These are phyloP conservation scores for Cadophora sp. DNA, from an alignment of 2,329 filamentous ascomycete species.

Conservation along the genomic window DNA sequence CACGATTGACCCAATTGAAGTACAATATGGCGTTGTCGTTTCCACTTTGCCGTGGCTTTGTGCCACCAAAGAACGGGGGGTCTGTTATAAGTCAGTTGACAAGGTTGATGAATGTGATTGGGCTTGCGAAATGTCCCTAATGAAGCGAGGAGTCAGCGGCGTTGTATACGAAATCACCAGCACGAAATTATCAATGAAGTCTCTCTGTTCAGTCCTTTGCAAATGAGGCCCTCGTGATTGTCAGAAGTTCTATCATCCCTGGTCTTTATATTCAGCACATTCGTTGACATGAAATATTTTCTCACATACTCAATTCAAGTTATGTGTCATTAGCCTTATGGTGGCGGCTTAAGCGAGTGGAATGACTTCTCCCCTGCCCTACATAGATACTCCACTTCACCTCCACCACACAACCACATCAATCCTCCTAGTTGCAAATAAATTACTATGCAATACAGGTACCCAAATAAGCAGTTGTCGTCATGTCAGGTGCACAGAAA, in stretches of 20 bases:
- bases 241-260: too few relatives aligned
- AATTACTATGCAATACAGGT: not conserved
- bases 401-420: not conserved
- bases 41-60: not conserved
- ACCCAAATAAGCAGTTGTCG: not conserved
- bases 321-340: not conserved
- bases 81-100: not conserved
- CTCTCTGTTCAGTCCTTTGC: not conserved
- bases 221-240: too few relatives aligned
- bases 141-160: conserved; percentile 8
- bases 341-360: not conserved
- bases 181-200: not conserved
- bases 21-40: not conserved
- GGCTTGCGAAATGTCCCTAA: not conserved
- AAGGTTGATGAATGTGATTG: not conserved
- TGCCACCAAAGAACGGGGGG: too few relatives aligned
- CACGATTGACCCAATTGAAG: not conserved
- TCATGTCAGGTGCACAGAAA: not conserved
- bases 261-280: too few relatives aligned
- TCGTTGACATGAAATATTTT: too few relatives aligned
- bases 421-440: not conserved
- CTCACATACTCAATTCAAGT: not conserved
- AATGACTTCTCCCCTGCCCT: not conserved
- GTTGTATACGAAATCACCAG: not conserved
- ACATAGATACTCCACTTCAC: not conserved